Evolutionary conservation across 1,284 basidiomycete species (phyloP), one percentile per base, ranked within the genome.

Genomic region (Trichosporon ovoides): DNA sequence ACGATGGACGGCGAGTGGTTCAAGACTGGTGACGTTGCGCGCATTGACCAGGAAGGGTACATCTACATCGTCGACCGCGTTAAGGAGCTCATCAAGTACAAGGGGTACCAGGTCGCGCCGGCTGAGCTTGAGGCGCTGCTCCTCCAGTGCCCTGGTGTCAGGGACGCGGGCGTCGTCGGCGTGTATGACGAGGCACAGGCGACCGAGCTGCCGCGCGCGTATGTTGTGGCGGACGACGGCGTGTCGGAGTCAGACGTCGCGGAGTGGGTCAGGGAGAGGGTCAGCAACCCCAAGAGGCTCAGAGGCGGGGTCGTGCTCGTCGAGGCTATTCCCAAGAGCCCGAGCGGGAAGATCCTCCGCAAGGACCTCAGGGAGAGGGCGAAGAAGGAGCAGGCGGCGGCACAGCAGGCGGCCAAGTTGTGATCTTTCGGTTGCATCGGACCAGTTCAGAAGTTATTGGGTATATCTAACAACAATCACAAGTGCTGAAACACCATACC

Each of bases 71-170:
- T 76, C 22, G 77, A 78, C 60, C 61, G 77, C 43, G 81, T 84
- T 63, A 91, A 91, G 66, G 89, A 91, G 68, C 76, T 91, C 36
- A 88, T 92, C 77, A 91, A 91, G 72, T 91, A 90, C 61, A 78
- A 78, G 59, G 76, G 76, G 7, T 75, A 68, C 58, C 74, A 76
- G 81, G 89, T 91, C 13, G 83, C 90, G 0, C 89, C 89, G 0
- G 88, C 90, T 0, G 89, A 91, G 66, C 80, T 92, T 1, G 89
- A 91, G 69, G 81, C 82, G 37, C 73, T 89, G 0, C 81, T 91
- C 1, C 75, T 91, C 12, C 82, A 82, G 7, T 86, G 91, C 64
- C 84, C 86, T 0, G 82, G 86, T 1, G 80, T 89, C 24, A 83
- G 82, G 4, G 88, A 90, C 65, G 80, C 81, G 0, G 88, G 84